Conservation (phyloP, 768 basidiomycete species). For the Clitopilus hobsonii region DNA sequence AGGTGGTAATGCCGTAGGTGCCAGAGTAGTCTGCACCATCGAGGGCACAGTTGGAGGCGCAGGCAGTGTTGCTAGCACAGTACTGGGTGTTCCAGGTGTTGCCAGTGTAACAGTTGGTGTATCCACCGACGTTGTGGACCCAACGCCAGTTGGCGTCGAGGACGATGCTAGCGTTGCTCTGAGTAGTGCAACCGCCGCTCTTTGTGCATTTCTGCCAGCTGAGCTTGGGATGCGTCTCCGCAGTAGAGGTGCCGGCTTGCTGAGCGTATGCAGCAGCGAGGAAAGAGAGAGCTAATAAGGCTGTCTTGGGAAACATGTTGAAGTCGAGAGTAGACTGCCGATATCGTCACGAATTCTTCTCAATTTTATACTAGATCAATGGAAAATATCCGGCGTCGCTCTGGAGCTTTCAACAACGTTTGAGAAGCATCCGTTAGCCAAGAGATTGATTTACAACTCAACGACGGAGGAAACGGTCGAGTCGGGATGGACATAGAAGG, state of each 20-base stretch:
- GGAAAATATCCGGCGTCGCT: background rate
- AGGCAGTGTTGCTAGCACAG: constrained; percentile 45
- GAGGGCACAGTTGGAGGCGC: constrained; percentile 38
- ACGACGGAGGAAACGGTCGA: background rate
- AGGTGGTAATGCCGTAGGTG: constrained; percentile 49
- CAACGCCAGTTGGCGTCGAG: constrained; percentile 60
- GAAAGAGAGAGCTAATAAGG: constrained; percentile 16
- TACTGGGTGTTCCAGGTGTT: constrained; percentile 51
- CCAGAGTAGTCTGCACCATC: constrained; percentile 44
- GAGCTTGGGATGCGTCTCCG: constrained; percentile 48
- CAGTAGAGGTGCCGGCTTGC: constrained; percentile 45
- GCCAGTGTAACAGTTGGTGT: constrained; percentile 50
- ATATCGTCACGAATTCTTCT: background rate
- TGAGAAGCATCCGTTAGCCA: background rate
- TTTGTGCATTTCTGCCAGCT: constrained; percentile 42
- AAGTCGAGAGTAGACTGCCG: background rate
- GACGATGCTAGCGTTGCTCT: constrained; percentile 31
- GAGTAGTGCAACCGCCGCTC: constrained; percentile 34
- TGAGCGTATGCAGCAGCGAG: constrained; percentile 42
- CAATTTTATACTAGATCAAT: background rate
- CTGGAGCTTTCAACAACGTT: background rate
- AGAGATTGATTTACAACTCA: background rate
- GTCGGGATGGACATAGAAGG: background rate
- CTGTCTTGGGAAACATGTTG: background rate
- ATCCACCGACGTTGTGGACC: constrained; percentile 33